Conservation (phyloP, 495 filamentous ascomycete genomes). For the Cercophora samala region DNA sequence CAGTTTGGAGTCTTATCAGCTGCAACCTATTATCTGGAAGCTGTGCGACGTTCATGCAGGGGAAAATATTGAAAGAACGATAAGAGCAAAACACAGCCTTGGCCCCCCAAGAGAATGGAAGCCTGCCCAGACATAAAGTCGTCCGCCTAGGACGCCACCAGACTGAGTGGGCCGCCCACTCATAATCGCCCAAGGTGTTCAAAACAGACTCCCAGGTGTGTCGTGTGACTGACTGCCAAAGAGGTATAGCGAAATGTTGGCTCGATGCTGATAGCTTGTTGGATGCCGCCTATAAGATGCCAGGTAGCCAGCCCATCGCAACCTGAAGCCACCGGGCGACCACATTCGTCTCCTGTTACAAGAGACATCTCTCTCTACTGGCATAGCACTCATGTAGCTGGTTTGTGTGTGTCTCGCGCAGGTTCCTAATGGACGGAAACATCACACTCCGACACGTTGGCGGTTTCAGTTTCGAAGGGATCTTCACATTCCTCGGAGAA, state of each 20-base stretch:
- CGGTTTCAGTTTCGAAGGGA: conserved; percentile 6
- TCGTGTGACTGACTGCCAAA: background rate
- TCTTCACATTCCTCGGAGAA: conserved; percentile 11
- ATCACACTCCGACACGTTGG: conserved; percentile 14
- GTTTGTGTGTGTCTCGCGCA: too few relatives aligned
- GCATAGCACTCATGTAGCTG: background rate
- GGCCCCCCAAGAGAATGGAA: background rate
- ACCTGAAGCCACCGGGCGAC: too few relatives aligned
- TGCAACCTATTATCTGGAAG: background rate
- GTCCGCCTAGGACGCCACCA: background rate
- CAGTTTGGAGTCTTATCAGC: background rate
- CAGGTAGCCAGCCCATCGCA: too few relatives aligned
- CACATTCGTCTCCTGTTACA: too few relatives aligned
- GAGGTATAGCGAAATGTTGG: background rate
- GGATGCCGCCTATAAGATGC: background rate
- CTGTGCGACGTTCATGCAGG: background rate
- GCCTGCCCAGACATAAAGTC: background rate
- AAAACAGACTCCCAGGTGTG: background rate
- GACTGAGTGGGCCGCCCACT: background rate
- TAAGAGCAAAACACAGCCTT: background rate
- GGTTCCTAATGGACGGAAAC: conserved; percentile 1
- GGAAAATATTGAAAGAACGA: background rate
- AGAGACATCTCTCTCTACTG: too few relatives aligned
- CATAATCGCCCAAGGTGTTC: too few relatives aligned
- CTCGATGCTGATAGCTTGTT: background rate